phyloP scores from a whole-genome alignment of 177 flowering plant species.

The Vitis hybrid region DNA sequence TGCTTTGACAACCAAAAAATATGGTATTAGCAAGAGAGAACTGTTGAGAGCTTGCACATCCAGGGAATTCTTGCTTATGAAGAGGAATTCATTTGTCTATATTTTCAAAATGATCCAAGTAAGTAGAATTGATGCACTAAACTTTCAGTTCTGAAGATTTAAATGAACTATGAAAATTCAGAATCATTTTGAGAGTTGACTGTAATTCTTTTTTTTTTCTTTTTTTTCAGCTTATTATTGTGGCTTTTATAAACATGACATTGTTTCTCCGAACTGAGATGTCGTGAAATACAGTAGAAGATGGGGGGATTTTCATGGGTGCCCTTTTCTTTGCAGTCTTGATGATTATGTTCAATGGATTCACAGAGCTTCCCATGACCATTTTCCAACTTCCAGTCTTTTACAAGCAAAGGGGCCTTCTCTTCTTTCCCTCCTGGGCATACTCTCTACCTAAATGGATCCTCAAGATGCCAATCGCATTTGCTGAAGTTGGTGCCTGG shows the following conservation, averaged over 20 bases:
- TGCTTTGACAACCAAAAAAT: slow-evolving; percentile 26
- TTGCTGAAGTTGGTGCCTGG: slow-evolving; percentile 28
- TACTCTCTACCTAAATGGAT: slow-evolving; percentile 32
- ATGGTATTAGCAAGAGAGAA: slow-evolving; percentile 1
- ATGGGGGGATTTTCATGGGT: slow-evolving; percentile 31
- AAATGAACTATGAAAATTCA: not conserved
- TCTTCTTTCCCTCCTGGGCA: slow-evolving; percentile 35
- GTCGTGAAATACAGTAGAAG: slow-evolving; percentile 17
- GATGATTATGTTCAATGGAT: slow-evolving; percentile 24
- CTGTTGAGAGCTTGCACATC: slow-evolving; percentile 23
- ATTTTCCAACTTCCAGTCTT: slow-evolving; percentile 28
- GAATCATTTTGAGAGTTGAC: not conserved
- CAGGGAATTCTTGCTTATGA: slow-evolving; percentile 29
- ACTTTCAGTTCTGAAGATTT: not conserved
- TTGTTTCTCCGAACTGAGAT: slow-evolving; percentile 32
- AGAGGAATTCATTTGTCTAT: slow-evolving; percentile 30
- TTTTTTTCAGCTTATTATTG: slow-evolving; percentile 21
- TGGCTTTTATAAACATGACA: slow-evolving; percentile 29
- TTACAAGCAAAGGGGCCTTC: slow-evolving; percentile 31
- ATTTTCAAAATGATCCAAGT: slow-evolving; percentile 36
- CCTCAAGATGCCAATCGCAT: slow-evolving; percentile 27
- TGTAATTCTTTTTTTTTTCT: not conserved
- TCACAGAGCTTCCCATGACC: slow-evolving; percentile 25
- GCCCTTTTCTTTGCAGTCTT: slow-evolving; percentile 21
- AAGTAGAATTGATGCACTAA: not conserved